Base-by-base conservation (phyloP, 2,329 filamentous ascomycete genomes). In the Hypoxylon rubiginosum region DNA sequence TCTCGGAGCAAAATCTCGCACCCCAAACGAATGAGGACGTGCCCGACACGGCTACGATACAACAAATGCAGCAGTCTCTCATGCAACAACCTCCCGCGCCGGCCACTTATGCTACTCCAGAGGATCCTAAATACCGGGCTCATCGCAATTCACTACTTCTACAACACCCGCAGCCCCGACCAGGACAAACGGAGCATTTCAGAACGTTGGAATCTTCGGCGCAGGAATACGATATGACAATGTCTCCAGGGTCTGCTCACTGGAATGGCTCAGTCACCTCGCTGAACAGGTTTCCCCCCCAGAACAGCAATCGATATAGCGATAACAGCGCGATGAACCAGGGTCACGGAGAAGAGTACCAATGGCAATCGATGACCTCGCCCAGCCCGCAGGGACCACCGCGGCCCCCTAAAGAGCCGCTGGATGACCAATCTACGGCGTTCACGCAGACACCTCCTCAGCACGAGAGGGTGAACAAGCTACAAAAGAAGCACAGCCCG, bases 101-200 rank as follows among this genome's bases (percentile, higher is more conserved):
- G 5, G 82, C 86, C 45, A 82, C 85, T 2, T 86, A 86, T 62
- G 84, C 86, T 73, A 85, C 84, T 4, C 82, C 82, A 30, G 90
- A 88, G 73, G 91, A 94, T 71, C 91, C 92, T 50, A 94, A 94
- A 78, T 94, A 94, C 78, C 90, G 91, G 78, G 91, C 91, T 60
- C 91, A 94, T 77, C 90, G 92, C 71, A 92, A 94, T 79, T 94
- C 91, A 26, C 78, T 94, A 60, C 93, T 93, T 73, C 82, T 95
- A 41, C 89, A 93, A 75, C 92, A 95, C 78, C 92, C 92, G 5
- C 92, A 94, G 76, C 92, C 92, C 8, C 84, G 91, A 28, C 89
- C 87, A 17, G 92, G 92, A 0, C 89, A 92, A 60, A 92, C 90
- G 0, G 88, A 91, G 75, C 89, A 90, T 26, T 92, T 93, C 78